Conservation (phyloP, 352 stramenopile species). For the Pythium oligandrum region DNA sequence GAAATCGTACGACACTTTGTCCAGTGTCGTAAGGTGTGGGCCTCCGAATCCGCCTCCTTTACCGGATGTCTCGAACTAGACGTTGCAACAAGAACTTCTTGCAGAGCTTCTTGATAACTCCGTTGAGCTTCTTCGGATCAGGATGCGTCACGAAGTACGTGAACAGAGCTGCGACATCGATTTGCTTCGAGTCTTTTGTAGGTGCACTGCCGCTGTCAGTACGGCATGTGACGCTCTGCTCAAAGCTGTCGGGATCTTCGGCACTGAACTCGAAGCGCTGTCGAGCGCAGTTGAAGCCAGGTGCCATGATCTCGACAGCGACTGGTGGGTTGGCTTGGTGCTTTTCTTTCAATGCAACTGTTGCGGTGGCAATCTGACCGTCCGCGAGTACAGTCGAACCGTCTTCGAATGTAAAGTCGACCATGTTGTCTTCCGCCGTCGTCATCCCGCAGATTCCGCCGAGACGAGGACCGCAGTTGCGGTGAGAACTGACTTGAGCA, state of each 20-base stretch:
- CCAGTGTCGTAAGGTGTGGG: slow-evolving; percentile 31
- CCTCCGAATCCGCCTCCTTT: slow-evolving; percentile 17
- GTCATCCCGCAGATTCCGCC: slow-evolving; percentile 8
- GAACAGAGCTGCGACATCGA: slow-evolving; percentile 11
- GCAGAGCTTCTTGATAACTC: slow-evolving; percentile 9
- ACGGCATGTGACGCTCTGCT: slow-evolving; percentile 14
- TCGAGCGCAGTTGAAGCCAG: slow-evolving; percentile 14
- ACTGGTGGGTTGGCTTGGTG: slow-evolving; percentile 9
- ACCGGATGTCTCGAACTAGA: slow-evolving; percentile 9
- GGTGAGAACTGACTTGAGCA: slow-evolving; percentile 10
- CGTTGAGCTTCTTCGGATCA: slow-evolving; percentile 1
- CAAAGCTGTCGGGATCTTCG: slow-evolving; percentile 12
- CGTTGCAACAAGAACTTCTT: slow-evolving; percentile 12
- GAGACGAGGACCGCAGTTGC: neutral
- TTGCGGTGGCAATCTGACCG: slow-evolving; percentile 13
- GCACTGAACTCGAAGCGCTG: slow-evolving; percentile 9
- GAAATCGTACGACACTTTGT: slow-evolving; percentile 26
- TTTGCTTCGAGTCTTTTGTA: slow-evolving; percentile 2
- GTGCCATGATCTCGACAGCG: slow-evolving; percentile 11
- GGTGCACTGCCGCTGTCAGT: slow-evolving; percentile 8
- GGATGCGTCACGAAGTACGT: slow-evolving; percentile 1
- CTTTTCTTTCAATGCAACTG: slow-evolving; percentile 9
- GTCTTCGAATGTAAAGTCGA: slow-evolving; percentile 11
- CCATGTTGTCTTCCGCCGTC: slow-evolving; percentile 8
- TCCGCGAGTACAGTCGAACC: slow-evolving; percentile 8